A percentile compares a stretch with the other conserved stretches of the same genome.
phyloP scores from a whole-genome alignment of 345 rosid species.

The Eucalyptus polybractea region DNA sequence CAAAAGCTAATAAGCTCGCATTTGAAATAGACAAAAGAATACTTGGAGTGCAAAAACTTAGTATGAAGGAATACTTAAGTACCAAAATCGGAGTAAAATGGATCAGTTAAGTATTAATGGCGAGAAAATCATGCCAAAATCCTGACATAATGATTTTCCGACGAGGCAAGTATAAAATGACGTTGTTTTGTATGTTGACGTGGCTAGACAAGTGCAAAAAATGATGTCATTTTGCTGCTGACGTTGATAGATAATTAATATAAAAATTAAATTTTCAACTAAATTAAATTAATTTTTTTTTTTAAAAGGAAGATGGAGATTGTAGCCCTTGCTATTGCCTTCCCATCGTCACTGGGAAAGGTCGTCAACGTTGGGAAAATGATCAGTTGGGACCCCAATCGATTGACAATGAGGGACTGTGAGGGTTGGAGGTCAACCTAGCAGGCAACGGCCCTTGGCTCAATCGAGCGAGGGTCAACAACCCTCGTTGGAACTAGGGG shows the following conservation, averaged over 20 bases:
- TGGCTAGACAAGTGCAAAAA: too few species aligned
- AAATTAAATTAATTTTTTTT: too few species aligned
- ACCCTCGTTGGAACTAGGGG: fast-evolving
- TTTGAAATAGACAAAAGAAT: neutral
- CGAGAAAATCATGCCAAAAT: fast-evolving
- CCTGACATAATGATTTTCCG: fast-evolving
- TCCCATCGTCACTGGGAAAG: fast-evolving
- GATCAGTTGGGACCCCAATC: fast-evolving
- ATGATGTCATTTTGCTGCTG: fast-evolving
- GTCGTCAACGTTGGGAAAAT: fast-evolving
- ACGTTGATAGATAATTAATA: too few species aligned
- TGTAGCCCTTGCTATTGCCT: fast-evolving
- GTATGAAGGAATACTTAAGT: fast-evolving
- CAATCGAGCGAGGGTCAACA: fast-evolving
- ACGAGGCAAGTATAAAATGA: fast-evolving
- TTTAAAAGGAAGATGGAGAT: too few species aligned
- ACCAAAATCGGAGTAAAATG: too few species aligned
- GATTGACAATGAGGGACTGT: fast-evolving
- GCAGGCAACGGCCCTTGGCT: too few species aligned
- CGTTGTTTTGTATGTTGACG: fast-evolving
- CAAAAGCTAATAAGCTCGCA: neutral
- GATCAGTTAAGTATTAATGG: fast-evolving
- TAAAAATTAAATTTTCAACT: too few species aligned
- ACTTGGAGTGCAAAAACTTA: too few species aligned
- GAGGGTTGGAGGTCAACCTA: too few species aligned